A percentile compares a stretch with the other conserved stretches of the same genome.
phyloP scores from a whole-genome alignment of 2,329 filamentous ascomycete genomes.

The Colletotrichum sp. region DNA sequence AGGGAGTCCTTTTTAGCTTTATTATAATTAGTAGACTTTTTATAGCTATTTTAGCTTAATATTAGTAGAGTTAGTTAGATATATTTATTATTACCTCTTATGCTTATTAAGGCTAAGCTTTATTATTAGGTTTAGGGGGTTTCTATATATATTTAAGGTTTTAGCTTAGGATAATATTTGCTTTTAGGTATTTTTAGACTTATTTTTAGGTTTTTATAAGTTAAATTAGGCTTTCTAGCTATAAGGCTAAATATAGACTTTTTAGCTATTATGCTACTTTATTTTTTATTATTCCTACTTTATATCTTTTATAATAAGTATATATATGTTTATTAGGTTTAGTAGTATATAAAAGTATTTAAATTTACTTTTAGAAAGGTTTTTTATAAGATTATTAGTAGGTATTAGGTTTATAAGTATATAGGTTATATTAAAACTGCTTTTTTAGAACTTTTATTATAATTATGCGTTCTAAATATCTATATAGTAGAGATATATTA shows the following conservation, averaged over 20 bases:
- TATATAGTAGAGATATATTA: no score
- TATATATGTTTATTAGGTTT: background rate
- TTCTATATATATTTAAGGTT: background rate
- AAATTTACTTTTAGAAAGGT: no score
- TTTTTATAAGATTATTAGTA: no score
- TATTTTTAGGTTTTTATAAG: background rate
- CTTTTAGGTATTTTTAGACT: background rate
- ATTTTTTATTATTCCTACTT: background rate
- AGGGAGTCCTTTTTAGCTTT: fast-evolving
- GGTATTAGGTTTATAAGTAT: no score
- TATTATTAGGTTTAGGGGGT: fast-evolving
- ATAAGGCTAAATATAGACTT: background rate
- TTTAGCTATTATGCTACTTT: background rate
- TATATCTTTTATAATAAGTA: background rate
- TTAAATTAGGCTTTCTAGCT: background rate
- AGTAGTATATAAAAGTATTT: no score
- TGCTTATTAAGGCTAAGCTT: background rate
- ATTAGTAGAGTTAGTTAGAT: background rate
- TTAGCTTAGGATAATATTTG: background rate
- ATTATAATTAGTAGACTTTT: background rate
- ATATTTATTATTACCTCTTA: background rate
- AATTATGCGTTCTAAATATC: no score
- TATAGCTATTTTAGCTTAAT: background rate
- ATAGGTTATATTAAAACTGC: no score
- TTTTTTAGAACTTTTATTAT: no score